phyloP scores from a whole-genome alignment of 2,329 filamentous ascomycete genomes.

The Keithomyces neogunnii region DNA sequence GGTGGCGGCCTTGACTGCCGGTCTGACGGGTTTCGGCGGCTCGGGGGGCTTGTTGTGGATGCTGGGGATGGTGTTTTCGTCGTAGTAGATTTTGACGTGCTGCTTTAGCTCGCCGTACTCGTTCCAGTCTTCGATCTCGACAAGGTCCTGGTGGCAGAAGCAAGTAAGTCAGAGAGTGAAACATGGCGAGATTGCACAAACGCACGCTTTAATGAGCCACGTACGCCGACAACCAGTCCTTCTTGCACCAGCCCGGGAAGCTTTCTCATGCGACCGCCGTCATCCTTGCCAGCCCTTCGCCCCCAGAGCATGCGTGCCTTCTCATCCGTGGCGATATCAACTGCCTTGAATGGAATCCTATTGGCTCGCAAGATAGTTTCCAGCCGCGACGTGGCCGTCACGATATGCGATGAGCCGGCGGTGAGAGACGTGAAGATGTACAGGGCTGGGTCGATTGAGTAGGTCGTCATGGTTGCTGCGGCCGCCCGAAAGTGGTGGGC shows the following conservation, averaged over 20 bases:
- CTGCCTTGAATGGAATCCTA: constrained; percentile 83
- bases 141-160: constrained; percentile 60
- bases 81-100: constrained; percentile 63
- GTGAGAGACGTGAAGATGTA: constrained; percentile 97
- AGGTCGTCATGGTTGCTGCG: constrained; percentile 28
- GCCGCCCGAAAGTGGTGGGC: background rate
- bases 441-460: constrained; percentile 59
- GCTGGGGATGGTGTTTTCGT: constrained; percentile 51
- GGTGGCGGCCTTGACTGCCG: constrained; percentile 17
- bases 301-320: constrained; percentile 85
- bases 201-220: constrained; percentile 25
- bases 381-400: constrained; percentile 89
- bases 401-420: constrained; percentile 88
- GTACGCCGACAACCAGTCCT: constrained; percentile 75
- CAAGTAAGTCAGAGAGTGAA: background rate
- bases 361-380: constrained; percentile 96
- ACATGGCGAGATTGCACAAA: background rate
- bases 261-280: constrained; percentile 56
- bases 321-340: constrained; percentile 86
- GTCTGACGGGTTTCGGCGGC: constrained; percentile 20
- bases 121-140: constrained; percentile 97
- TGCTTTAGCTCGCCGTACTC: constrained; percentile 93
- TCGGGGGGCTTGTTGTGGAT: constrained; percentile 43
- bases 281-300: constrained; percentile 67
- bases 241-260: constrained; percentile 83